Evolutionary conservation across 2,329 filamentous ascomycete species (phyloP).

Genomic region (Penicillium sp.): DNA sequence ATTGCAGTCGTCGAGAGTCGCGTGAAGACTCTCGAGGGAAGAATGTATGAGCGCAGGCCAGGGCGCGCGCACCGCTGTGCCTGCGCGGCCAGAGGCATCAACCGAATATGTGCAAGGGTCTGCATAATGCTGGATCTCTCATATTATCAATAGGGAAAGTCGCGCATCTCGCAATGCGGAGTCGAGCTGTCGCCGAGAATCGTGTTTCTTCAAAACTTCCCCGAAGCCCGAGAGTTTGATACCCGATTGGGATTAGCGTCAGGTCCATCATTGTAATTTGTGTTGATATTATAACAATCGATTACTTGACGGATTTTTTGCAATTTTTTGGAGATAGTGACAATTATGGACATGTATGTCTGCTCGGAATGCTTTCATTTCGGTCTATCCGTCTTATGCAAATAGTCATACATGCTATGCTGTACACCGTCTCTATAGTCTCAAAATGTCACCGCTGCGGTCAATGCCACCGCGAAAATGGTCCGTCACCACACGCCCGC

Average conservation of each 20-base stretch:
- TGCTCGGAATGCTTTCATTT: background rate
- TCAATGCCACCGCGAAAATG: constrained; percentile 87
- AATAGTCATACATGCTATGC: constrained; percentile 2
- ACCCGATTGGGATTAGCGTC: constrained; percentile 21
- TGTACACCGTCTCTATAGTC: constrained; percentile 34
- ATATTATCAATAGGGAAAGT: constrained; percentile 14
- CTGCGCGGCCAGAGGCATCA: constrained; percentile 20
- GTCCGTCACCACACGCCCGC: constrained; percentile 75
- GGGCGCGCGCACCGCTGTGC: constrained; percentile 15
- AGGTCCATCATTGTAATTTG: no score
- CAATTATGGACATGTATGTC: background rate
- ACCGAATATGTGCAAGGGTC: constrained; percentile 25
- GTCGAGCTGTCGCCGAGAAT: constrained; percentile 1
- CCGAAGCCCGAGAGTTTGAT: constrained; percentile 14
- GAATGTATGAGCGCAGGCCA: constrained; percentile 9
- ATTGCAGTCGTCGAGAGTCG: constrained; percentile 26
- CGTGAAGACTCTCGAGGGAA: constrained; percentile 12
- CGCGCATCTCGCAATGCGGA: background rate
- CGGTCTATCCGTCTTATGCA: constrained; percentile 1
- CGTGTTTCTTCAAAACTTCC: constrained; percentile 19
- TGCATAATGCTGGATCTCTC: constrained; percentile 24
- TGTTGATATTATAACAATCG: no score
- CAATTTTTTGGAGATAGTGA: no score
- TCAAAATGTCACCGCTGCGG: constrained; percentile 64
- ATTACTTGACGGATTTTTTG: no score